A percentile compares a stretch with the other conserved stretches of the same genome.
Conservation (phyloP, 805 yeast genomes). For the Kuraishia ogatae region DNA sequence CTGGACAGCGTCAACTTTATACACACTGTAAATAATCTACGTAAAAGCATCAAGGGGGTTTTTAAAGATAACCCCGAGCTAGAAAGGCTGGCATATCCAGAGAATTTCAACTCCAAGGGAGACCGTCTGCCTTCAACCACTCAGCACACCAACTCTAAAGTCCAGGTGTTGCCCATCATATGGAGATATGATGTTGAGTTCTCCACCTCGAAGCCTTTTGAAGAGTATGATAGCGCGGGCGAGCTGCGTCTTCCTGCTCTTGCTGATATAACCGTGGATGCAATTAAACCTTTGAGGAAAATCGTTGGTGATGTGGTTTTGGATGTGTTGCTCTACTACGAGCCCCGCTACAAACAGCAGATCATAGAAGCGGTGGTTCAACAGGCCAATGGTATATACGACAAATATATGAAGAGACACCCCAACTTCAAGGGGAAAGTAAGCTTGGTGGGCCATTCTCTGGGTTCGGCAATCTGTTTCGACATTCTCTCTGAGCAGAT, state of each 20-base stretch:
- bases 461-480: constrained; percentile 80
- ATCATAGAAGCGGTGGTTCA: constrained; percentile 54
- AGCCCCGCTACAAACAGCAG: constrained; percentile 53
- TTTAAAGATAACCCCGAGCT: constrained; percentile 32
- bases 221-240: constrained; percentile 28
- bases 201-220: constrained; percentile 33
- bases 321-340: constrained; percentile 75
- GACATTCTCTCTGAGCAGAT: constrained; percentile 60
- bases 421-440: constrained; percentile 76
- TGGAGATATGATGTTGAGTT: constrained; percentile 82
- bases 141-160: constrained; percentile 36
- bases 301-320: constrained; percentile 80
- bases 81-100: constrained; percentile 19
- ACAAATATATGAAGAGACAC: constrained; percentile 48
- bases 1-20: constrained; percentile 81
- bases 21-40: constrained; percentile 66
- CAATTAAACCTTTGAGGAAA: constrained; percentile 68
- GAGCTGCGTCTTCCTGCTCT: constrained; percentile 47
- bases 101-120: constrained; percentile 12
- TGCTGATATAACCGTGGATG: constrained; percentile 66
- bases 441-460: constrained; percentile 82
- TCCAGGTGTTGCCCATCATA: constrained; percentile 83
- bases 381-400: constrained; percentile 57
- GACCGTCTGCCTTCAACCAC: constrained; percentile 16
- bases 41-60: constrained; percentile 47